A percentile compares a stretch with the other conserved stretches of the same genome.
Evolutionary conservation across 768 basidiomycete species (phyloP).

Genomic region (Amyloporia xantha): DNA sequence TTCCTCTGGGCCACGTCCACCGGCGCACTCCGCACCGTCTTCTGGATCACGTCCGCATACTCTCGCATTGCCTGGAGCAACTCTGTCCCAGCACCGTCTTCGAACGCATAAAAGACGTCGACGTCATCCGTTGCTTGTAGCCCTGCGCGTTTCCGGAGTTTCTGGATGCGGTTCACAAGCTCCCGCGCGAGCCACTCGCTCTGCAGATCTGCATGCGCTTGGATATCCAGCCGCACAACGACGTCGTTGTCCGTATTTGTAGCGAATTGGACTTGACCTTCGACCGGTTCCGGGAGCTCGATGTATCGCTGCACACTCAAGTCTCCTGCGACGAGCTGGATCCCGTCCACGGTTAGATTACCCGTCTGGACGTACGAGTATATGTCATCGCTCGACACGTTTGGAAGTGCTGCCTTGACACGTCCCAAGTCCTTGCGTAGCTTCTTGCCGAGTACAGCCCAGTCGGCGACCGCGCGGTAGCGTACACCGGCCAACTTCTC

Average conservation of each 20-base stretch:
- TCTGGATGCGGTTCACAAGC: conserved; percentile 89
- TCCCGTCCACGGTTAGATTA: conserved; percentile 80
- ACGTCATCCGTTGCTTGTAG: conserved; percentile 94
- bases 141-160: conserved; percentile 91
- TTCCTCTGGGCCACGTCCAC: conserved; percentile 47
- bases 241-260: conserved; percentile 94
- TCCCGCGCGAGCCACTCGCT: conserved; percentile 87
- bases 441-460: conserved; percentile 90
- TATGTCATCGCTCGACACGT: conserved; percentile 74
- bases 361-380: conserved; percentile 71
- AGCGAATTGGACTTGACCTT: conserved; percentile 44
- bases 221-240: conserved; percentile 87
- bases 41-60: conserved; percentile 63
- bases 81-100: conserved; percentile 58
- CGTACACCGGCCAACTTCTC: conserved; percentile 81
- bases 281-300: conserved; percentile 56
- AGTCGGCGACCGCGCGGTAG: conserved; percentile 91
- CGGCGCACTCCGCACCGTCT: conserved; percentile 71
- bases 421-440: conserved; percentile 86
- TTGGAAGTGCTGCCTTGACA: conserved; percentile 83
- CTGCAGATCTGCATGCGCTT: conserved; percentile 79
- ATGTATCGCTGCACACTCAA: conserved; percentile 87
- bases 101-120: conserved; percentile 78
- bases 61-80: conserved; percentile 56
- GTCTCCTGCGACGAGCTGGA: conserved; percentile 86